A percentile compares a stretch with the other conserved stretches of the same genome.
Conservation (phyloP, 2,329 filamentous ascomycete species). For the Fusarium buxicola region DNA sequence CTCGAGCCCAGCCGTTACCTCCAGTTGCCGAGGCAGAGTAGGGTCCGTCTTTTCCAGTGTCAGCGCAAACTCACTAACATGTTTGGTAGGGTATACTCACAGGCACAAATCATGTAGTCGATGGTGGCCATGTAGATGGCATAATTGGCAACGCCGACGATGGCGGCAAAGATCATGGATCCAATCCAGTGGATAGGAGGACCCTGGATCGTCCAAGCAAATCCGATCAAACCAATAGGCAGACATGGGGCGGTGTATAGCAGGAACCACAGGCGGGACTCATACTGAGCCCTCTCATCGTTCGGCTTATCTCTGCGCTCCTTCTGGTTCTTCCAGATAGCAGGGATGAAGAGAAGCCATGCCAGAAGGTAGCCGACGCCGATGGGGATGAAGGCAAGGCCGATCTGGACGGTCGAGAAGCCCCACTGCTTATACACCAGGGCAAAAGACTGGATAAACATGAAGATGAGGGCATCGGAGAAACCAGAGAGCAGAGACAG, state of each 20-base stretch:
- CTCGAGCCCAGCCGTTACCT: slow-evolving; percentile 79
- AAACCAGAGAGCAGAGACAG: slow-evolving; percentile 79
- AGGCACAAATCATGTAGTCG: slow-evolving; percentile 71
- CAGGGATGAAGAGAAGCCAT: slow-evolving; percentile 69
- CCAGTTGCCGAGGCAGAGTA: slow-evolving; percentile 81
- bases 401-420: slow-evolving; percentile 67
- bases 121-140: slow-evolving; percentile 81
- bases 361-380: slow-evolving; percentile 74
- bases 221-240: slow-evolving; percentile 76
- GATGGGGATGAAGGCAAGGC: slow-evolving; percentile 73
- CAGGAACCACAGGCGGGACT: slow-evolving; percentile 74
- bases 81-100: background rate
- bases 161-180: slow-evolving; percentile 71
- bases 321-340: slow-evolving; percentile 64
- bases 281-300: slow-evolving; percentile 73
- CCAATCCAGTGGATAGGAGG: slow-evolving; percentile 75
- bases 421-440: slow-evolving; percentile 76
- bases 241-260: slow-evolving; percentile 70
- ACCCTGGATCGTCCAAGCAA: slow-evolving; percentile 75
- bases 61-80: background rate
- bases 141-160: slow-evolving; percentile 80
- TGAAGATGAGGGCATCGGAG: slow-evolving; percentile 81
- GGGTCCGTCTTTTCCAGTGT: slow-evolving; percentile 57
- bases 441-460: slow-evolving; percentile 78
- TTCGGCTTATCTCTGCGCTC: slow-evolving; percentile 62